Conservation (phyloP, 257 asterid species). For the Ligustrum vulgare region DNA sequence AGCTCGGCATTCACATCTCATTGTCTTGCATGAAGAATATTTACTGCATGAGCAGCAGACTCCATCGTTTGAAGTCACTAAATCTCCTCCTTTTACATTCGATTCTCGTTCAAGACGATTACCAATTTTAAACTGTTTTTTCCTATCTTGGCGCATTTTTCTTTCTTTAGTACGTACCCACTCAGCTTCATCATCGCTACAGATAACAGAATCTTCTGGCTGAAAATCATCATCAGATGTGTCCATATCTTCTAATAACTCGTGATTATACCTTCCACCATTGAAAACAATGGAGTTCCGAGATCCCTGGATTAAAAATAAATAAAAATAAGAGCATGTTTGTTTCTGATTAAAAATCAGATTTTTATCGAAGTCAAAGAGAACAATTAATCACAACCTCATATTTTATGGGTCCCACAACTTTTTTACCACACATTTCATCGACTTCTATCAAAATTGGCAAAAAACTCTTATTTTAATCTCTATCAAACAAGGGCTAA, state of each 20-base stretch:
- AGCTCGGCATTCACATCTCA: constrained; percentile 81
- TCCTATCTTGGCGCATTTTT: constrained; percentile 37
- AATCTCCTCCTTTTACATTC: constrained; percentile 20
- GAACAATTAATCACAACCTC: no score
- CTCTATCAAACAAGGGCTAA: no score
- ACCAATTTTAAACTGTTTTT: constrained; percentile 34
- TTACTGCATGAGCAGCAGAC: constrained; percentile 80
- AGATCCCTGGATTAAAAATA: constrained; percentile 39
- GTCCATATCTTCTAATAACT: constrained; percentile 76
- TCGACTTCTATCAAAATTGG: no score
- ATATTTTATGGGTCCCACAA: no score
- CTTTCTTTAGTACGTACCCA: constrained; percentile 42
- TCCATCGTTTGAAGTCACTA: constrained; percentile 3
- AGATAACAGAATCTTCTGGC: constrained; percentile 22
- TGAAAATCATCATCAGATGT: constrained; percentile 55
- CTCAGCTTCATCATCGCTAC: constrained; percentile 37
- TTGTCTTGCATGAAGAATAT: constrained; percentile 68
- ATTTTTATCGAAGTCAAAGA: no score
- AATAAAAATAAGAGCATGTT: no score
- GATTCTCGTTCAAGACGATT: constrained; percentile 26
- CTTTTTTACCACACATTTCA: no score
- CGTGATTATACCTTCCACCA: constrained; percentile 33
- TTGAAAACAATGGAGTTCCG: constrained; percentile 49
- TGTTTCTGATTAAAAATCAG: no score
- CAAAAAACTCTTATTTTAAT: no score